Evolutionary conservation across 805 yeast species (phyloP).

Genomic region (Middelhovenomyces tepae): DNA sequence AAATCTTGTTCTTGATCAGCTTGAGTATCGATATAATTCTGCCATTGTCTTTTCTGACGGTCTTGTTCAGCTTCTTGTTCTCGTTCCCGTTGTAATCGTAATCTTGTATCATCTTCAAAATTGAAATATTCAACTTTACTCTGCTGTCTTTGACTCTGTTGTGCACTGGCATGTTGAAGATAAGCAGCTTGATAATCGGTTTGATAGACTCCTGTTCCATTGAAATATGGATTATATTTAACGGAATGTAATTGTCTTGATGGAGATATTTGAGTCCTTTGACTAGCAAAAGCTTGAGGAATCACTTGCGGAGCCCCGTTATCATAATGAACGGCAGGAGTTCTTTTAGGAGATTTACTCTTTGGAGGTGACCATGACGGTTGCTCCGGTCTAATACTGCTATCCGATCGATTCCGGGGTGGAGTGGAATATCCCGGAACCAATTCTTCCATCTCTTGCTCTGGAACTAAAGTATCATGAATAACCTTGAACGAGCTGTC

Average conservation of each 20-base stretch:
- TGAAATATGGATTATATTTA: background rate
- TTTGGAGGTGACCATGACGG: background rate
- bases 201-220: background rate
- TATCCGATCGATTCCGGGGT: background rate
- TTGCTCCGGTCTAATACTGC: background rate
- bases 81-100: conserved; percentile 3
- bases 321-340: background rate
- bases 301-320: background rate
- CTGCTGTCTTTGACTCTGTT: background rate
- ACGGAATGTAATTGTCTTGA: conserved; percentile 4
- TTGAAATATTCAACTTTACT: conserved; percentile 1
- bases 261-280: conserved; percentile 2
- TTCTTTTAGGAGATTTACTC: conserved; percentile 3
- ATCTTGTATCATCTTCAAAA: conserved; percentile 4
- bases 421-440: conserved; percentile 1
- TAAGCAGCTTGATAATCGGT: conserved; percentile 1
- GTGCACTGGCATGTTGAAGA: background rate
- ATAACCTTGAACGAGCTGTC: conserved; percentile 14
- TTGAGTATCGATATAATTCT: conserved; percentile 10
- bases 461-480: conserved; percentile 13
- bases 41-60: conserved; percentile 9
- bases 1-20: conserved; percentile 14
- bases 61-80: conserved; percentile 8
- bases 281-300: no score
- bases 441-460: conserved; percentile 4